Base-by-base conservation (phyloP, 768 basidiomycete genomes). In the Agaricus blazei region DNA sequence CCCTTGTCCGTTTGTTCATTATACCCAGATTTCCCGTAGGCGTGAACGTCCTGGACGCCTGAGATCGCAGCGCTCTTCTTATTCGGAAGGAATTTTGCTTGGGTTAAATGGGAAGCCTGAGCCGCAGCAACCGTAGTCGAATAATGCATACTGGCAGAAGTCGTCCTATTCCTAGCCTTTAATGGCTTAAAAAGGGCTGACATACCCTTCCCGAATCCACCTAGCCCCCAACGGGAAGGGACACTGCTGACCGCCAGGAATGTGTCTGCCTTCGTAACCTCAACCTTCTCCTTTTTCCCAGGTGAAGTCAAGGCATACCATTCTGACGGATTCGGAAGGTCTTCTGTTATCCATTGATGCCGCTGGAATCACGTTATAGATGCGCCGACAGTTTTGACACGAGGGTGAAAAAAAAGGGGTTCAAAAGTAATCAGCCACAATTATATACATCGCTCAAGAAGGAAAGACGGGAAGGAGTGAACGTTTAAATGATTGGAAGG, bases 181-280 rank as follows among this genome's bases (percentile, higher is more conserved):
- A 36, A 36, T 52, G 40, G 60, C 56, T 75, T 77, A 48, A 82
- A 72, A 40, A 87, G 62, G 9, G 78, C 76, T 2, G 80, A 78
- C 29, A 87, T 70, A 50, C 80, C 70, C 38, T 69, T 64, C 4
- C 69, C 67, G 37, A 76, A 62, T 61, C 72, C 74, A 43, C 78
- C 75, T 78, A 79, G 78, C 24, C 78, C 73, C 82, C 82, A 86
- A 50, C 76, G 77, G 65, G 87, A 89, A 57, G 73, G 80, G 4
- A 87, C 79, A 0, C 71, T 65, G 8, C 84, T 82, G 78, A 90
- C 82, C 23, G 88, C 94, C 29, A 82, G 83, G 15, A 79, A 78
- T 3, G 90, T 83, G 59, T 97, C 95, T 44, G 81, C 80, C n/a
- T 82, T 79, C 0, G 90, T 85, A 24, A 96, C 84, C 43, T 69